Conservation (phyloP, 2,329 filamentous ascomycete genomes). For the Aspergillus aculeatus region DNA sequence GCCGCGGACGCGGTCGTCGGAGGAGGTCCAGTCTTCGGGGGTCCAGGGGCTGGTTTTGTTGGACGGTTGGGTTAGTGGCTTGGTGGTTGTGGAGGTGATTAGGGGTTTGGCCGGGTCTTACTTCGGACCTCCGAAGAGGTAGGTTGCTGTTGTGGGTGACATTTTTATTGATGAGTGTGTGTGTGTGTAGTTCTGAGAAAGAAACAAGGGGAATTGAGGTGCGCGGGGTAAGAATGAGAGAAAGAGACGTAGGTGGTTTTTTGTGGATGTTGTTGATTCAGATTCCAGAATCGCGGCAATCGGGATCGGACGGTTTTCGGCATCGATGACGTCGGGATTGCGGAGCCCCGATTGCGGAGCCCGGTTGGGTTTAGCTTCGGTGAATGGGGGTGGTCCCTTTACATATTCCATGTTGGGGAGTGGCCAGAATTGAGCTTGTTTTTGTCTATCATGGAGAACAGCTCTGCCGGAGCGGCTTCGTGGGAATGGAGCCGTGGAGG, state of each 20-base stretch:
- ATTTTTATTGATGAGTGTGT: background rate
- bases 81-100: no score
- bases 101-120: background rate
- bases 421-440: no score
- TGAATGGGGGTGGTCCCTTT: no score
- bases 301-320: background rate
- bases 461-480: no score
- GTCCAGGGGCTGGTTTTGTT: conserved; percentile 14
- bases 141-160: background rate
- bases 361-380: no score
- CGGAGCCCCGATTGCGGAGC: background rate
- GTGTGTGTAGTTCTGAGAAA: background rate
- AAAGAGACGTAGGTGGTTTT: background rate
- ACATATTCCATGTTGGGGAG: no score
- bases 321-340: background rate
- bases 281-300: background rate
- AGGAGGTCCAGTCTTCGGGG: conserved; percentile 60
- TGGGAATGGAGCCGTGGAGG: no score
- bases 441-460: no score
- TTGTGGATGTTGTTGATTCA: background rate
- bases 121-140: conserved; percentile 18
- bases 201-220: background rate
- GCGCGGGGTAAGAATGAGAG: no score
- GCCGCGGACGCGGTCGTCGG: conserved; percentile 75
- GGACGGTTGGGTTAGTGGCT: background rate